phyloP scores from a whole-genome alignment of 192 early-diverging fungal genomes.

The Phycomyces blakesleeanus region DNA sequence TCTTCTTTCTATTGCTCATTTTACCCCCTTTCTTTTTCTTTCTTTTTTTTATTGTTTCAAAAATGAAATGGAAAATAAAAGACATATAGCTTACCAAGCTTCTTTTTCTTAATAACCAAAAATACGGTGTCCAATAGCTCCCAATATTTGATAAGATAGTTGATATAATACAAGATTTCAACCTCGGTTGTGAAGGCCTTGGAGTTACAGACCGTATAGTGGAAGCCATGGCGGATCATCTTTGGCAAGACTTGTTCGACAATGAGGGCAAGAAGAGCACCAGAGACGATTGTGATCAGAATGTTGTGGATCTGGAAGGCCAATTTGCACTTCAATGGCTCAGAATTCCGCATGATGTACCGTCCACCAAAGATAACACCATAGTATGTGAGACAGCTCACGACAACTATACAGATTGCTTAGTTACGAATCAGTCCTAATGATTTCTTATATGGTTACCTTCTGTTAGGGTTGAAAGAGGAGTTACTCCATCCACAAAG shows the following conservation, averaged over 20 bases:
- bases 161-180: slow-evolving; percentile 81
- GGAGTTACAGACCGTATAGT: slow-evolving; percentile 62
- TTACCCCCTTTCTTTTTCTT: too few relatives aligned
- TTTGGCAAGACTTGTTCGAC: slow-evolving; percentile 74
- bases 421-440: neutral
- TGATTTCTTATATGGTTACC: too few relatives aligned
- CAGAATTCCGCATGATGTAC: slow-evolving; percentile 59
- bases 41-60: too few relatives aligned
- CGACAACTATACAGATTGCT: neutral
- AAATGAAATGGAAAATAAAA: too few relatives aligned
- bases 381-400: slow-evolving; percentile 53
- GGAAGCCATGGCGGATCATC: slow-evolving; percentile 59
- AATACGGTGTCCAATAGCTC: slow-evolving; percentile 89
- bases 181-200: slow-evolving; percentile 68
- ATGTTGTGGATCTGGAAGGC: slow-evolving; percentile 80
- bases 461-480: slow-evolving; percentile 47
- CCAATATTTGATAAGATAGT: slow-evolving; percentile 89
- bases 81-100: slow-evolving; percentile 54
- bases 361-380: slow-evolving; percentile 74
- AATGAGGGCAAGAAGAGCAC: slow-evolving; percentile 61
- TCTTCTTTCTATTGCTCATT: neutral
- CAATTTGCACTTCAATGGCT: slow-evolving; percentile 65
- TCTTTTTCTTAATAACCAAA: slow-evolving; percentile 83
- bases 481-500: slow-evolving; percentile 46
- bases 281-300: slow-evolving; percentile 63